Evolutionary conservation across 2,329 filamentous ascomycete genomes (phyloP).

Genomic region (Colletotrichum ledebouriae): DNA sequence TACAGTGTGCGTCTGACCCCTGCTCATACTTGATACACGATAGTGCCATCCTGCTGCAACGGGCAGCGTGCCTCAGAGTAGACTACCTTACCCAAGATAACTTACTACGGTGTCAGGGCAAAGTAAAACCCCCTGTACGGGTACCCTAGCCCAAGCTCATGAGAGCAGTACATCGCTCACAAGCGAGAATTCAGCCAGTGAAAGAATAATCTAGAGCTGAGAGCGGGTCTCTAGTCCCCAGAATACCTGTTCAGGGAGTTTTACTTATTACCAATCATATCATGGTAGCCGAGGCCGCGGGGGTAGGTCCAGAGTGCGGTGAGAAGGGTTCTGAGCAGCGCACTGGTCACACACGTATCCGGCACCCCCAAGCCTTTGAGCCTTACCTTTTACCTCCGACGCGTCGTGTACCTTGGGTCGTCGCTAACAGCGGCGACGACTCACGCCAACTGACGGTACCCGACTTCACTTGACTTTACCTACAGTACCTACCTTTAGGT

Average conservation of each 20-base stretch:
- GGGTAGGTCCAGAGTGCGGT: conserved; percentile 2
- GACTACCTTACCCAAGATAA: too few species aligned
- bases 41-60: not conserved
- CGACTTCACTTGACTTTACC: not conserved
- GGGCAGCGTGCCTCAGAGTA: not conserved
- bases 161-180: too few species aligned
- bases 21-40: conserved; percentile 6
- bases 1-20: conserved; percentile 18
- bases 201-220: too few species aligned
- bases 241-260: too few species aligned
- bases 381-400: conserved; percentile 24
- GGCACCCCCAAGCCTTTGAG: not conserved
- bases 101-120: not conserved
- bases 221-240: too few species aligned
- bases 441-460: not conserved
- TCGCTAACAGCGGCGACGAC: conserved; percentile 8
- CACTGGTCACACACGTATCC: conserved; percentile 24
- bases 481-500: not conserved
- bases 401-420: not conserved
- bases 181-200: too few species aligned
- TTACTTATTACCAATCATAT: too few species aligned
- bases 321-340: conserved; percentile 18
- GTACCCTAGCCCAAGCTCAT: too few species aligned
- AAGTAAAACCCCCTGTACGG: too few species aligned
- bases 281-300: not conserved